Base-by-base conservation (phyloP, 2,329 filamentous ascomycete genomes). In the Penicillium vulpinum region DNA sequence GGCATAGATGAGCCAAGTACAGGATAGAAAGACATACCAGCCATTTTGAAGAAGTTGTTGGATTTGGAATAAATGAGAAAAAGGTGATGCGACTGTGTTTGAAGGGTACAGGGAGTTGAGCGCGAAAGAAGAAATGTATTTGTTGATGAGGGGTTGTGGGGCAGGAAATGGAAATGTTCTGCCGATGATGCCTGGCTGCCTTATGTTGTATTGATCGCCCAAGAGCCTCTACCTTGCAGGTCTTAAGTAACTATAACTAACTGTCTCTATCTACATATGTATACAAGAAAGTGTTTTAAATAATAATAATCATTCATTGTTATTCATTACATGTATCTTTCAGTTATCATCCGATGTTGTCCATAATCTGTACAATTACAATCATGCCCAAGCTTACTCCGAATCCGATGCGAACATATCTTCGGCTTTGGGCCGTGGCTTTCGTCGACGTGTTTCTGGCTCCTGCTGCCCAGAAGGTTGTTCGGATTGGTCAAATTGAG, bases 401-500 rank as follows among this genome's bases (percentile, higher is more conserved):
- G 78, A 82, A 63, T 89, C 89, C 5, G 88, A 89, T 11, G 88
- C 90, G 83, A 94, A 95, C 90, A 94, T 92, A 70, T 94, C 90
- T 64, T 89, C 89, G 5, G 90, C 90, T 64, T 86, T 86, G 73
- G 90, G 88, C 60, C 88, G 83, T 69, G 84, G 88, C 65, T 83
- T 74, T 79, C 62, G 79, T 68, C 56, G 69, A 8, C 63, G 59
- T 58, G 67, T 70, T 61, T 46, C 69, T 66, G 52, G 62, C 64
- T 29, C 58, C 61, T 22, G 54, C 52, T 56, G 68, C 56, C 54
- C 61, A 57, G 29, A 57, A 51, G 59, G 52, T 51, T 65, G 66
- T 59, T 55, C 56, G 24, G 61, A 56, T 48, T 59, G 59, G 61
- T 69, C 40, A 33, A 59, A 21, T 35, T 29, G 15, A 15, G 21